Evolutionary conservation across 2,329 filamentous ascomycete genomes (phyloP).

Genomic region (Alternaria rosae): DNA sequence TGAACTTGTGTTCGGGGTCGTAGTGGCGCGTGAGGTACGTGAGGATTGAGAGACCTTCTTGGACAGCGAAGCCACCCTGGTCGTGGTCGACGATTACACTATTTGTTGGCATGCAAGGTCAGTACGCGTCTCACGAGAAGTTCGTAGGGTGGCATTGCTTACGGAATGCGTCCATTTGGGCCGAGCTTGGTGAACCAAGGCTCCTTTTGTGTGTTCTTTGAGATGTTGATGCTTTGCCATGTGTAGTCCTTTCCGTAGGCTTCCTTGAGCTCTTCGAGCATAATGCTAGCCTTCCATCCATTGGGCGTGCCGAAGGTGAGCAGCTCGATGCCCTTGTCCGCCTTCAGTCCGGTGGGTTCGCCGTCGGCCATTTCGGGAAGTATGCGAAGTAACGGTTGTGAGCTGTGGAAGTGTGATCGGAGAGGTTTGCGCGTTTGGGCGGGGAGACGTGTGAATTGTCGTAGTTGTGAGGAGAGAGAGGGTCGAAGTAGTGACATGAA

Average conservation of each 20-base stretch:
- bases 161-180: conserved; percentile 71
- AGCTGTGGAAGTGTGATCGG: conserved; percentile 30
- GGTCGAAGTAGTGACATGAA: conserved; percentile 33
- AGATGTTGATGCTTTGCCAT: conserved; percentile 64
- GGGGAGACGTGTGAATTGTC: conserved; percentile 18
- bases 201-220: conserved; percentile 70
- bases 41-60: conserved; percentile 56
- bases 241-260: conserved; percentile 68
- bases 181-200: conserved; percentile 69
- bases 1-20: conserved; percentile 57
- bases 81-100: conserved; percentile 70
- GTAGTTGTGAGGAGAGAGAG: conserved; percentile 24
- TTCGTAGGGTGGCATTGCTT: background rate
- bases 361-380: conserved; percentile 38
- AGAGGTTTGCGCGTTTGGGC: conserved; percentile 15
- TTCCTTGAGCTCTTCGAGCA: conserved; percentile 72
- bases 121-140: background rate
- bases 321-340: conserved; percentile 70
- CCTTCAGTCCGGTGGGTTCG: conserved; percentile 64
- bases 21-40: conserved; percentile 56
- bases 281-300: conserved; percentile 64
- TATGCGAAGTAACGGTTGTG: conserved; percentile 22
- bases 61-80: conserved; percentile 62
- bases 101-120: background rate
- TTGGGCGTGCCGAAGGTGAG: conserved; percentile 63